A percentile compares a stretch with the other conserved stretches of the same genome.
These are phyloP conservation scores for Boletellus ananas DNA, from an alignment of 768 basidiomycete genomes.

Conservation along the genomic window DNA sequence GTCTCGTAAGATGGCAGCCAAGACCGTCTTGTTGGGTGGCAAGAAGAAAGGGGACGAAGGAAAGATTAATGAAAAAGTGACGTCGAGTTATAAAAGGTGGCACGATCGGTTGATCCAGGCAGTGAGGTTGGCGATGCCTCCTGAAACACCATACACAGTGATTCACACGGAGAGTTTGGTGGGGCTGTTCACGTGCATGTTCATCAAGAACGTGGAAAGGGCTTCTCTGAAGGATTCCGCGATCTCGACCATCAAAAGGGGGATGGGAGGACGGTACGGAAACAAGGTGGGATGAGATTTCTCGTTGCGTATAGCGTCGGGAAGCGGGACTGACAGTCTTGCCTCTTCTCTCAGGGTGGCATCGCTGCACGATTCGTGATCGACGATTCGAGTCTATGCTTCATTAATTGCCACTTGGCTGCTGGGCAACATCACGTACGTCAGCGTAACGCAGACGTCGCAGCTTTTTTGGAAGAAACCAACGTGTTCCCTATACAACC, in stretches of 20 bases:
- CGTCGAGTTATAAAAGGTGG: slow-evolving; percentile 85
- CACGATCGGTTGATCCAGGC: slow-evolving; percentile 72
- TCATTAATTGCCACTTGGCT: slow-evolving; percentile 97
- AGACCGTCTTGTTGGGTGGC: slow-evolving; percentile 77
- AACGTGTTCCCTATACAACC: slow-evolving; percentile 54
- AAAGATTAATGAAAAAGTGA: slow-evolving; percentile 71
- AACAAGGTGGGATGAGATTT: slow-evolving; percentile 68
- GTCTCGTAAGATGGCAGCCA: slow-evolving; percentile 85
- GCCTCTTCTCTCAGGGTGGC: slow-evolving; percentile 57
- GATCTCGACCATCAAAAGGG: slow-evolving; percentile 84
- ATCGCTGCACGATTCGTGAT: slow-evolving; percentile 88
- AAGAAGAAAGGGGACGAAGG: slow-evolving; percentile 59
- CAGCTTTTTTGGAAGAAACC: slow-evolving; percentile 82
- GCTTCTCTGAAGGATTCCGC: slow-evolving; percentile 58
- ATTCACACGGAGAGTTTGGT: slow-evolving; percentile 87
- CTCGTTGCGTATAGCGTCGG: neutral
- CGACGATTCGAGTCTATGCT: slow-evolving; percentile 90
- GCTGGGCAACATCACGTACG: slow-evolving; percentile 84
- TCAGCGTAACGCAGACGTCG: slow-evolving; percentile 82
- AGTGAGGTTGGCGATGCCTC: slow-evolving; percentile 70
- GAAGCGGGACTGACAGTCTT: neutral
- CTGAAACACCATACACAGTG: slow-evolving; percentile 72
- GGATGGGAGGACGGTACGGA: slow-evolving; percentile 89
- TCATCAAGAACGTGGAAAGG: slow-evolving; percentile 68
- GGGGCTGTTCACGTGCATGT: slow-evolving; percentile 75